Conservation (phyloP, 257 asterid species). For the Oldenlandia corymbosa region DNA sequence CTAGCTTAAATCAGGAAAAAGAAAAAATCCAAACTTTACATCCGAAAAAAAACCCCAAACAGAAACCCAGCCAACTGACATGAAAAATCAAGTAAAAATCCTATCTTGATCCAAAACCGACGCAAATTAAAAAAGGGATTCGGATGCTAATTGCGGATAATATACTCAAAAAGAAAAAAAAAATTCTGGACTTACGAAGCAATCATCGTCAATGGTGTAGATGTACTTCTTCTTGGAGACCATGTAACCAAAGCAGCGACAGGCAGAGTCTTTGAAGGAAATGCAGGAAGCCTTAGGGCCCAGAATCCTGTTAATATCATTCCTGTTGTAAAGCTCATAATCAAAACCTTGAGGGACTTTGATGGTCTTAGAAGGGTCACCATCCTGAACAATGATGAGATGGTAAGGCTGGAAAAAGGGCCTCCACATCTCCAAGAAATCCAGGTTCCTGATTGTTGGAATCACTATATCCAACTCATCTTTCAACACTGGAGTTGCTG, state of each 20-base stretch:
- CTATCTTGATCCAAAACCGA: too few species aligned
- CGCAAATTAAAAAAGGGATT: too few species aligned
- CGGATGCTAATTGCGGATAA: too few species aligned
- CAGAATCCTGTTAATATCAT: conserved; percentile 56
- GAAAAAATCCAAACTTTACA: too few species aligned
- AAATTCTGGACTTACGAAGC: conserved; percentile 49
- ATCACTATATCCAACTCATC: conserved; percentile 70
- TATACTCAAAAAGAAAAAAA: too few species aligned
- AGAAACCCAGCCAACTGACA: too few species aligned
- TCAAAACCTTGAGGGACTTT: conserved; percentile 67
- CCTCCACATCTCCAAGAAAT: conserved; percentile 74
- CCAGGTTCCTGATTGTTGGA: conserved; percentile 69
- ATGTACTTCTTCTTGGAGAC: conserved; percentile 70
- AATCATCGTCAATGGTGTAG: conserved; percentile 75
- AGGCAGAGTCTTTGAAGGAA: conserved; percentile 76
- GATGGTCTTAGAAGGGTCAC: conserved; percentile 58
- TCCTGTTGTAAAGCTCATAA: conserved; percentile 61
- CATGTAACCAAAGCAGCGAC: conserved; percentile 78
- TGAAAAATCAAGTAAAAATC: too few species aligned
- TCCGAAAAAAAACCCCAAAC: too few species aligned
- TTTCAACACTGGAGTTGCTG: conserved; percentile 43
- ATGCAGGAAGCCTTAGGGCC: conserved; percentile 75
- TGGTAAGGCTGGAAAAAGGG: conserved; percentile 66
- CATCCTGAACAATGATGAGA: conserved; percentile 68
- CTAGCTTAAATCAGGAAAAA: background rate